Base-by-base conservation (phyloP, 768 basidiomycete genomes). In the Piloderma croceum region DNA sequence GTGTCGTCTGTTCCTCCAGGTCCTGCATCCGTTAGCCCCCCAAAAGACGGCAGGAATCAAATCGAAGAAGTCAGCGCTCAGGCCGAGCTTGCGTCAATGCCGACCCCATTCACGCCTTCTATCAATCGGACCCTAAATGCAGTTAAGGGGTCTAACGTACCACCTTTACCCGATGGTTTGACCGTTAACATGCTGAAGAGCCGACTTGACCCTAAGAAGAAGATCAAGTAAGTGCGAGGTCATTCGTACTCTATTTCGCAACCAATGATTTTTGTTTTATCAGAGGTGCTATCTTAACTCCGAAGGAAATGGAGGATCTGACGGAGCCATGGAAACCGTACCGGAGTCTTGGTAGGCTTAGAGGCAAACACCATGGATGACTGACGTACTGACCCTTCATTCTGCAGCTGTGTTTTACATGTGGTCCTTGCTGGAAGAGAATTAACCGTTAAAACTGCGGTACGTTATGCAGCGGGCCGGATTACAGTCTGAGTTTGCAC, bases 301-400 rank as follows among this genome's bases (percentile, higher is more conserved):
- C 88, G 5, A 64, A 75, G 36, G 88, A 93, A 62, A 90, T 91
- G 89, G 76, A 81, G 44, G 73, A 69, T 19, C 59, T 93, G 44
- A 88, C 89, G 3, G 76, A 76, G 37, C 51, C 63, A 21, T 93
- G 90, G 90, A 74, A 67, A 50, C 90, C 90, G 4, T 93, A 87
- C 55, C 67, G 89, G 50, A 88, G 84, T 52, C 45, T 92, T 22
- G 90, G 85, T 83, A 50, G 43, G 75, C 59, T 34, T 38, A 22
- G 6, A 23, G n/a, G n/a, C n/a, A n/a, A n/a, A n/a, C n/a, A n/a
- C n/a, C n/a, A n/a, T n/a, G n/a, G n/a, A n/a, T n/a, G n/a, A n/a
- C n/a, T n/a, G n/a, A n/a, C n/a, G n/a, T n/a, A n/a, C n/a, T n/a
- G n/a, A n/a, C n/a, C n/a, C n/a, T n/a, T n/a, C n/a, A 37, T 38